phyloP scores from a whole-genome alignment of 495 filamentous ascomycete species.

The Chlorociboria aeruginascens region DNA sequence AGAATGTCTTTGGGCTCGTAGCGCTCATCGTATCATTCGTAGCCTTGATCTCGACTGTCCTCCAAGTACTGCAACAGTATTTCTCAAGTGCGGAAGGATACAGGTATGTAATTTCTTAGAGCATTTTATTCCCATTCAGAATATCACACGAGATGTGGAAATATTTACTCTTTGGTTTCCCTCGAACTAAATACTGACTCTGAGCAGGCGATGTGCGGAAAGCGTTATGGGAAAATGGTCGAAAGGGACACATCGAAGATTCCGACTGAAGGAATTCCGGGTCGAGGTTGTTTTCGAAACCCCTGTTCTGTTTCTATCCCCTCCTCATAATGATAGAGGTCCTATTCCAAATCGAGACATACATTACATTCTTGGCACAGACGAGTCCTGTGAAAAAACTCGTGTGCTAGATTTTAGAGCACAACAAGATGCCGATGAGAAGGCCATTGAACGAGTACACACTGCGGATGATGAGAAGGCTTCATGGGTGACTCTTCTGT shows the following conservation, averaged over 20 bases:
- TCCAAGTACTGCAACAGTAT: slow-evolving; percentile 17
- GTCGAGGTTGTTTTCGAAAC: slow-evolving; percentile 38
- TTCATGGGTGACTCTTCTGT: slow-evolving; percentile 33
- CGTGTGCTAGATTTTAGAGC: slow-evolving; percentile 14
- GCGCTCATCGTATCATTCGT: slow-evolving; percentile 18
- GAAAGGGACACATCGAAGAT: slow-evolving; percentile 26
- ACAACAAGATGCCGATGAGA: slow-evolving; percentile 14
- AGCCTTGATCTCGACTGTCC: slow-evolving; percentile 15
- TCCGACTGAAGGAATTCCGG: slow-evolving; percentile 29
- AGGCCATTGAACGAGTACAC: slow-evolving; percentile 22
- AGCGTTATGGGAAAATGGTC: slow-evolving; percentile 36
- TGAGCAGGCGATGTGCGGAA: slow-evolving; percentile 1
- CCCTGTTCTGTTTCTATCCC: slow-evolving; percentile 35
- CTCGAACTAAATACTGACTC: background rate
- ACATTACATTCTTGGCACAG: slow-evolving; percentile 27
- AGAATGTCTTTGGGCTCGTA: slow-evolving; percentile 15
- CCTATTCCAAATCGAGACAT: slow-evolving; percentile 26
- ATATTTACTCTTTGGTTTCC: background rate
- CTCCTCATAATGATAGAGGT: slow-evolving; percentile 26
- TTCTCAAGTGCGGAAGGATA: slow-evolving; percentile 20
- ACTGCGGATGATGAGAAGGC: slow-evolving; percentile 37
- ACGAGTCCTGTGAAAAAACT: slow-evolving; percentile 24
- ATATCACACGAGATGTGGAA: background rate
- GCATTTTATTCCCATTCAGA: background rate
- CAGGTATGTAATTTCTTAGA: background rate